A percentile compares a stretch with the other conserved stretches of the same genome.
Conservation (phyloP, 176 grass and related monocot species). For the Eleusine indica region DNA sequence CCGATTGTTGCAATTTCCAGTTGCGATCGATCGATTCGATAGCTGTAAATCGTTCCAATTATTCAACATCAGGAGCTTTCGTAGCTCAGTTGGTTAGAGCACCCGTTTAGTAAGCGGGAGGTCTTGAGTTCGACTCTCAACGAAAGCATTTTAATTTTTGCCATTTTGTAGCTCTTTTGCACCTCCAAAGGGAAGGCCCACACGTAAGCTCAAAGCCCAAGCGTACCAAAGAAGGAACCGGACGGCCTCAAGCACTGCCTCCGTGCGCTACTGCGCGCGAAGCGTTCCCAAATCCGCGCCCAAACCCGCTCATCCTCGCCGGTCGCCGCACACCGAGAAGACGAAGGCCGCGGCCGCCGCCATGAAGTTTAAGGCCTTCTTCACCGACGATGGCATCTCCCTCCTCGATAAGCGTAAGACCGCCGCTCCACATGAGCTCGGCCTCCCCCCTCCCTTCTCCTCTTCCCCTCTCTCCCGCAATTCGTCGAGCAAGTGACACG, state of each 20-base stretch:
- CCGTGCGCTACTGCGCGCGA: background rate
- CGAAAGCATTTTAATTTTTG: conserved; percentile 42
- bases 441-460: background rate
- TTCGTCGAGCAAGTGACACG: conserved; percentile 57
- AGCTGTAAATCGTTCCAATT: background rate
- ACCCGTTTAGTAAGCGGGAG: conserved; percentile 95
- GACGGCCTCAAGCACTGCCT: too few relatives aligned
- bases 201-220: too few relatives aligned
- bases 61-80: conserved; percentile 14
- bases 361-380: conserved; percentile 97
- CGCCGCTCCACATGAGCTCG: background rate
- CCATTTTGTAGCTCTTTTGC: background rate
- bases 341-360: conserved; percentile 5
- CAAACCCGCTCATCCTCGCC: background rate
- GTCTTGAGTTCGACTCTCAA: conserved; percentile 95
- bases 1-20: too few relatives aligned
- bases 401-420: conserved; percentile 89
- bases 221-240: too few relatives aligned
- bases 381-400: conserved; percentile 80
- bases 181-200: too few relatives aligned
- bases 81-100: conserved; percentile 90
- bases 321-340: background rate
- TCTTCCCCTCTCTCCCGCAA: background rate
- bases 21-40: too few relatives aligned
- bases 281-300: conserved; percentile 16